Evolutionary conservation across 257 asterid species (phyloP).

Genomic region (Handroanthus guayacan): DNA sequence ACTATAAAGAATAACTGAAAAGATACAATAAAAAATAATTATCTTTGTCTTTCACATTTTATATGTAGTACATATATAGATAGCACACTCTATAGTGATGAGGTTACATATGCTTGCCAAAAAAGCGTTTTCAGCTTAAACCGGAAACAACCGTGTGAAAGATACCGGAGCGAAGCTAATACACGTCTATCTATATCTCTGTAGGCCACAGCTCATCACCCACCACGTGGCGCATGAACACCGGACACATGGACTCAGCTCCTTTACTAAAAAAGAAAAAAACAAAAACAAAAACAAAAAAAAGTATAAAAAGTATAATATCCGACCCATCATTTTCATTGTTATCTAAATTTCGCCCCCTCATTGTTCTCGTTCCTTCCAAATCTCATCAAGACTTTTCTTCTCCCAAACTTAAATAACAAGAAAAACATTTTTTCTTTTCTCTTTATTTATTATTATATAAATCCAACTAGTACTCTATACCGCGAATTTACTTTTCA

Average conservation of each 20-base stretch:
- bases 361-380: slow-evolving; percentile 52
- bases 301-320: slow-evolving; percentile 11
- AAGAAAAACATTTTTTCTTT: slow-evolving; percentile 29
- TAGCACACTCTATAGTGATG: too few species aligned
- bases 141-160: background rate
- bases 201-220: slow-evolving; percentile 19
- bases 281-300: slow-evolving; percentile 41
- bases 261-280: slow-evolving; percentile 35
- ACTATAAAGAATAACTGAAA: too few species aligned
- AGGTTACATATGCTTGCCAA: background rate
- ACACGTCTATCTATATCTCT: slow-evolving; percentile 27
- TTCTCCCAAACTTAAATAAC: slow-evolving; percentile 39
- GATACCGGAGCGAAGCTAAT: slow-evolving; percentile 6
- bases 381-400: slow-evolving; percentile 39
- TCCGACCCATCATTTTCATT: slow-evolving; percentile 31
- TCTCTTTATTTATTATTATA: too few species aligned
- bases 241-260: slow-evolving; percentile 50
- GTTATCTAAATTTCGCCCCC: slow-evolving; percentile 42
- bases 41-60: too few species aligned
- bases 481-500: slow-evolving; percentile 67
- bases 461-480: slow-evolving; percentile 1
- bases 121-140: slow-evolving; percentile 2
- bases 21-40: too few species aligned
- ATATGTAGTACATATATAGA: too few species aligned
- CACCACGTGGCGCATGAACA: slow-evolving; percentile 49